Conservation (phyloP, 345 rosid species). For the Populus nigra region DNA sequence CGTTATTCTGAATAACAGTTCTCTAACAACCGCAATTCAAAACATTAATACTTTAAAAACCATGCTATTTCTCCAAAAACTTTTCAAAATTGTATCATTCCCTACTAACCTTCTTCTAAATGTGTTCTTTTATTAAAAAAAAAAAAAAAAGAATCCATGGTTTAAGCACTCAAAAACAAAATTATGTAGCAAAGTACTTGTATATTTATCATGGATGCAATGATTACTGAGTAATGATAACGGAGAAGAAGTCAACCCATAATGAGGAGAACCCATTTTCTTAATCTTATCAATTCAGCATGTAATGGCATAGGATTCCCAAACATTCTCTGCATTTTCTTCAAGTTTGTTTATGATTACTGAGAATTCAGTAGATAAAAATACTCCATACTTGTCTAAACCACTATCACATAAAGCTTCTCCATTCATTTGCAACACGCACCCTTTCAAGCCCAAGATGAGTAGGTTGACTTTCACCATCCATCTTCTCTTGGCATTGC, state of each 20-base stretch:
- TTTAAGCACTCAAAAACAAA: constrained; percentile 32
- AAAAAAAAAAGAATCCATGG: background rate
- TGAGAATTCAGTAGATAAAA: constrained; percentile 18
- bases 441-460: constrained; percentile 31
- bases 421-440: constrained; percentile 19
- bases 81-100: too few species aligned
- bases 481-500: constrained; percentile 34
- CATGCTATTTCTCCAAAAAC: too few species aligned
- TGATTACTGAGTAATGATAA: constrained; percentile 39
- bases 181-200: constrained; percentile 16
- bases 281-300: constrained; percentile 19
- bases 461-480: constrained; percentile 20
- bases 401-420: constrained; percentile 14
- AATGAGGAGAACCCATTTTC: constrained; percentile 41
- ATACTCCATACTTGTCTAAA: constrained; percentile 23
- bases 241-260: constrained; percentile 47
- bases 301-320: constrained; percentile 50
- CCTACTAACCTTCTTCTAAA: too few species aligned
- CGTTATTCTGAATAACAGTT: too few species aligned
- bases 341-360: constrained; percentile 45
- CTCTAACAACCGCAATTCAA: too few species aligned
- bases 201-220: constrained; percentile 40
- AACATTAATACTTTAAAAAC: too few species aligned
- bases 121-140: too few species aligned
- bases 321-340: constrained; percentile 25